Conservation (phyloP, 306 rosid species). For the Cicer yamashitae region DNA sequence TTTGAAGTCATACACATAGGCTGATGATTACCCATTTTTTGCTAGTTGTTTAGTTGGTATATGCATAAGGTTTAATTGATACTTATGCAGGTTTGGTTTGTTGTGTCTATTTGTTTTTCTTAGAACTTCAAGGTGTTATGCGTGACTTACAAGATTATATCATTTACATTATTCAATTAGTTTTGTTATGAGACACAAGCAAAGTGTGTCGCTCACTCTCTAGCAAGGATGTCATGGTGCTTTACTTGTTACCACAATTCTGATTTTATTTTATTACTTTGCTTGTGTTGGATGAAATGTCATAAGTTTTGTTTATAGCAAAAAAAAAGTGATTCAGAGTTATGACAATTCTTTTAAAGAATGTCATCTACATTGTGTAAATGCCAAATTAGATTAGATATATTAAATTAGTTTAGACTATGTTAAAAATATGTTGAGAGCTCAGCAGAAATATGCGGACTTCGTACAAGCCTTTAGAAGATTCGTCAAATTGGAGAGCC, state of each 20-base stretch:
- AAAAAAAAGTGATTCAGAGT: not conserved
- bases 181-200: too few species aligned
- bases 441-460: conserved; percentile 23
- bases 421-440: conserved; percentile 8
- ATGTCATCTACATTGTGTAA: not conserved
- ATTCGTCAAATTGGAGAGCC: conserved; percentile 12
- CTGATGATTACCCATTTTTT: too few species aligned
- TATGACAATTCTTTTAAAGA: conserved; percentile 8
- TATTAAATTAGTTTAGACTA: conserved; percentile 18
- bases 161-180: too few species aligned
- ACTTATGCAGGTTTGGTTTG: too few species aligned
- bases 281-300: not conserved
- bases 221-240: not conserved
- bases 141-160: too few species aligned
- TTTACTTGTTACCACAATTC: not conserved
- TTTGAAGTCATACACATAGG: too few species aligned
- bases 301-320: not conserved
- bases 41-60: too few species aligned
- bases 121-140: too few species aligned
- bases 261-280: not conserved
- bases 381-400: conserved; percentile 16
- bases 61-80: too few species aligned
- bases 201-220: too few species aligned
- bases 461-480: not conserved
- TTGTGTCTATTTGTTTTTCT: too few species aligned